phyloP scores from a whole-genome alignment of 148 eudicot species.

The Fagopyrum homotropicum region DNA sequence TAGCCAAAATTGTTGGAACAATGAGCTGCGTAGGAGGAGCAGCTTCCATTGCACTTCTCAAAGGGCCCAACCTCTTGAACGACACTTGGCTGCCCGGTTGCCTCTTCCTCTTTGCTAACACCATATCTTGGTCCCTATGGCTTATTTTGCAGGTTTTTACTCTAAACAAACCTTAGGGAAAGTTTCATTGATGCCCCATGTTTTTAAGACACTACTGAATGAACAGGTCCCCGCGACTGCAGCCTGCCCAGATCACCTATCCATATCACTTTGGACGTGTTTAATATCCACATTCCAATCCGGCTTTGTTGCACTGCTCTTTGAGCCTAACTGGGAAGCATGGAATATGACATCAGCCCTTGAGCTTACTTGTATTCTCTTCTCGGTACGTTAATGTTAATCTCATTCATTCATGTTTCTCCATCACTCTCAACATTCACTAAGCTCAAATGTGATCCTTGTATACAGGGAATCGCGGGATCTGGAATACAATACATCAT shows the following conservation, averaged over 20 bases:
- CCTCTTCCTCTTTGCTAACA: conserved; percentile 42
- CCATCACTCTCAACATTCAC: background rate
- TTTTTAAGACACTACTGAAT: no score
- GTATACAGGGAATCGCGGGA: conserved; percentile 11
- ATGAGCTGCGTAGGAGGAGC: conserved; percentile 57
- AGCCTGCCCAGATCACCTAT: conserved; percentile 47
- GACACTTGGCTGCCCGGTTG: conserved; percentile 57
- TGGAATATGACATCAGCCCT: no score
- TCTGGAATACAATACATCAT: conserved; percentile 25
- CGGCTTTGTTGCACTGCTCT: conserved; percentile 32
- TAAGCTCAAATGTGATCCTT: background rate
- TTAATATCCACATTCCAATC: conserved; percentile 56
- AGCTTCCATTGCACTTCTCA: conserved; percentile 40
- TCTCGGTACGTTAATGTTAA: conserved; percentile 31
- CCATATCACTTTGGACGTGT: conserved; percentile 64
- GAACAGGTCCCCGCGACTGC: conserved; percentile 37
- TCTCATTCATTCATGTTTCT: background rate
- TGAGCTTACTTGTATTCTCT: conserved; percentile 25
- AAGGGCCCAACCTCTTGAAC: conserved; percentile 65
- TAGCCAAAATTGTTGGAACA: conserved; percentile 68
- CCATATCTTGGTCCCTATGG: conserved; percentile 69
- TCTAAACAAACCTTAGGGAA: no score
- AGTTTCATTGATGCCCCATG: no score
- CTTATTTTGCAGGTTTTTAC: conserved; percentile 64
- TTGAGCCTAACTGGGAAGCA: conserved; percentile 28